Percentiles rank a stretch among this genome's conserved stretches.
phyloP scores from a whole-genome alignment of 148 eudicot genomes.

The Spergularia bocconei region DNA sequence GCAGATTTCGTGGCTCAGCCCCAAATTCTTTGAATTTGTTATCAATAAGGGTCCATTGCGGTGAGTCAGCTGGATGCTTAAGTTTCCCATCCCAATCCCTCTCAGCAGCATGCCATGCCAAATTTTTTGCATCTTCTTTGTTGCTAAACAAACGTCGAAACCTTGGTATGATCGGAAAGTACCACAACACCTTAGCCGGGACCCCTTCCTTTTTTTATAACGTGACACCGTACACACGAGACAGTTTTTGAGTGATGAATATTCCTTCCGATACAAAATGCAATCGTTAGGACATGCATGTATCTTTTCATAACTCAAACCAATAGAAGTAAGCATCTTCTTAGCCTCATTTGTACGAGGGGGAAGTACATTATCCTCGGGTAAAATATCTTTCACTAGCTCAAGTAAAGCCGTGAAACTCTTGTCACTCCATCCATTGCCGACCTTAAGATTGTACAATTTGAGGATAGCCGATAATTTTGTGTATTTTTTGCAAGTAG shows the following conservation, averaged over 20 bases:
- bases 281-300: slow-evolving; percentile 11
- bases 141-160: not conserved
- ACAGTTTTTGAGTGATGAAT: not conserved
- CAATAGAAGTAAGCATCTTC: not conserved
- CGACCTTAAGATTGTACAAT: not conserved
- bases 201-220: not conserved
- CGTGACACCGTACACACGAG: not conserved
- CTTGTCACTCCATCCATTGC: not conserved
- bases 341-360: slow-evolving; percentile 5
- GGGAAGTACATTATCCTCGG: not conserved
- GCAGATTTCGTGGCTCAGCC: slow-evolving; percentile 13
- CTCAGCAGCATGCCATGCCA: not conserved
- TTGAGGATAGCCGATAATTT: not conserved
- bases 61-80: slow-evolving; percentile 8
- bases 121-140: not conserved
- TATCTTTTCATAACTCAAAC: not conserved
- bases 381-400: not conserved
- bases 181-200: slow-evolving; percentile 3
- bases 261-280: not conserved
- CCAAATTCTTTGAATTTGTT: not conserved
- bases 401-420: not conserved
- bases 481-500: not conserved
- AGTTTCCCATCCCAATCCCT: not conserved
- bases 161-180: slow-evolving; percentile 8
- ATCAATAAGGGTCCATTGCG: slow-evolving; percentile 3